Conservation (phyloP, 108 stramenopile species). For the Pseudonitzschia pungens region DNA sequence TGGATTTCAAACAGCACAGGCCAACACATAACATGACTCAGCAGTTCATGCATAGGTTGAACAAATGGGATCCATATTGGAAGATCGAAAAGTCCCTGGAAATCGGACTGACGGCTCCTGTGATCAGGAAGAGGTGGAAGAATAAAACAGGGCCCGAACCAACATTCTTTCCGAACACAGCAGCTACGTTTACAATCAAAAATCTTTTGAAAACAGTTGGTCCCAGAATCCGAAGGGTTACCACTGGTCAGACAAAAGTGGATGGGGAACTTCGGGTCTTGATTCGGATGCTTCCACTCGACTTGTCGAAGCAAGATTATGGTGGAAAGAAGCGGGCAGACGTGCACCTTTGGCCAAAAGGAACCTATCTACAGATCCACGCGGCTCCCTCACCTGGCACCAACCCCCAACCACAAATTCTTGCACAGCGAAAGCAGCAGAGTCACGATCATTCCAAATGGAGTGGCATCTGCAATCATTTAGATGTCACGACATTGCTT, state of each 20-base stretch:
- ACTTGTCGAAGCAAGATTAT: constrained; percentile 25
- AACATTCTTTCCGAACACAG: background rate
- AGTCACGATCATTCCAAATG: constrained; percentile 57
- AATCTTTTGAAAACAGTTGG: constrained; percentile 15
- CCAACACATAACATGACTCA: background rate
- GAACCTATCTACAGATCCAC: constrained; percentile 49
- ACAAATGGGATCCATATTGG: constrained; percentile 68
- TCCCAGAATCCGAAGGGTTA: background rate
- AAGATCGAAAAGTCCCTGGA: constrained; percentile 28
- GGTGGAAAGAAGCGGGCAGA: constrained; percentile 54
- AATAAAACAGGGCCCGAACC: background rate
- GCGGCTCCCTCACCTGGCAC: constrained; percentile 13
- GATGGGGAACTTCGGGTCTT: constrained; percentile 50
- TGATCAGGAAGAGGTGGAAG: background rate
- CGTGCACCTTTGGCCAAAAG: constrained; percentile 80
- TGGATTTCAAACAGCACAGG: background rate
- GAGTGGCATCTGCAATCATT: constrained; percentile 50
- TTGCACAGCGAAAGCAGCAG: constrained; percentile 70
- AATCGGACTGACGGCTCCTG: constrained; percentile 19
- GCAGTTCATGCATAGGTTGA: constrained; percentile 18
- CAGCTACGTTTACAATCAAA: background rate
- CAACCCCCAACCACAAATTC: constrained; percentile 16
- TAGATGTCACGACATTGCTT: constrained; percentile 42
- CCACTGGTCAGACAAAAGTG: background rate
- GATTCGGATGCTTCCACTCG: constrained; percentile 56